These are phyloP conservation scores for Pseudocercospora fuligena DNA, from an alignment of 2,329 filamentous ascomycete species.

Conservation along the genomic window DNA sequence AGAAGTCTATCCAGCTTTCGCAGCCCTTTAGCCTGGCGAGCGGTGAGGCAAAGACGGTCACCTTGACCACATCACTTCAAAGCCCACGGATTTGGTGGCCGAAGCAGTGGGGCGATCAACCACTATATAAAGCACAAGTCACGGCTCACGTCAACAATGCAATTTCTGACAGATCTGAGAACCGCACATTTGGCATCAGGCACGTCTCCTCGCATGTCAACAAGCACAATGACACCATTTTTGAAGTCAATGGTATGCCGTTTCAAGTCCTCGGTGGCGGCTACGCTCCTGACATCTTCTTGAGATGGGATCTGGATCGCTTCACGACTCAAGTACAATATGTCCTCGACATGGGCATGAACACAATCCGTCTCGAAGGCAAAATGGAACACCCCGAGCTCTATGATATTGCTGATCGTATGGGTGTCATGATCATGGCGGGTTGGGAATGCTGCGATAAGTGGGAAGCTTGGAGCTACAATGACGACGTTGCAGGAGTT, in stretches of 20 bases:
- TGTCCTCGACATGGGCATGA: slow-evolving; percentile 23
- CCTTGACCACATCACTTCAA: slow-evolving; percentile 1
- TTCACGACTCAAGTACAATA: slow-evolving; percentile 18
- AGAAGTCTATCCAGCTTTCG: neutral
- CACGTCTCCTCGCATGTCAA: slow-evolving; percentile 16
- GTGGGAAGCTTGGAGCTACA: slow-evolving; percentile 47
- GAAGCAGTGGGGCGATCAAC: slow-evolving; percentile 19
- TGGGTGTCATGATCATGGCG: slow-evolving; percentile 20
- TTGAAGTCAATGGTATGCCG: slow-evolving; percentile 14
- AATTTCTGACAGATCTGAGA: slow-evolving; percentile 7
- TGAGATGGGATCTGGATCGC: slow-evolving; percentile 12
- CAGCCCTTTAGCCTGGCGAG: slow-evolving; percentile 9
- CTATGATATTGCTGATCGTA: slow-evolving; percentile 16
- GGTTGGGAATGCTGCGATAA: slow-evolving; percentile 46
- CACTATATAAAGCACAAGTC: slow-evolving; percentile 14
- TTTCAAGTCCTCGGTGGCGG: slow-evolving; percentile 20
- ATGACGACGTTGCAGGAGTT: slow-evolving; percentile 41
- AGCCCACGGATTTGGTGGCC: slow-evolving; percentile 19
- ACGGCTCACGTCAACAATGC: neutral
- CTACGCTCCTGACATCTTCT: slow-evolving; percentile 19
- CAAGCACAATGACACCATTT: slow-evolving; percentile 20
- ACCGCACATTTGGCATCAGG: slow-evolving; percentile 15
- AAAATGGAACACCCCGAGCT: slow-evolving; percentile 19
- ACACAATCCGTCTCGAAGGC: slow-evolving; percentile 23
- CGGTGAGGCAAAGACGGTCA: slow-evolving; percentile 9